Evolutionary conservation across 1,284 basidiomycete species (phyloP), one percentile per base, ranked within the genome.

Genomic region (Nidula niveotomentosa): DNA sequence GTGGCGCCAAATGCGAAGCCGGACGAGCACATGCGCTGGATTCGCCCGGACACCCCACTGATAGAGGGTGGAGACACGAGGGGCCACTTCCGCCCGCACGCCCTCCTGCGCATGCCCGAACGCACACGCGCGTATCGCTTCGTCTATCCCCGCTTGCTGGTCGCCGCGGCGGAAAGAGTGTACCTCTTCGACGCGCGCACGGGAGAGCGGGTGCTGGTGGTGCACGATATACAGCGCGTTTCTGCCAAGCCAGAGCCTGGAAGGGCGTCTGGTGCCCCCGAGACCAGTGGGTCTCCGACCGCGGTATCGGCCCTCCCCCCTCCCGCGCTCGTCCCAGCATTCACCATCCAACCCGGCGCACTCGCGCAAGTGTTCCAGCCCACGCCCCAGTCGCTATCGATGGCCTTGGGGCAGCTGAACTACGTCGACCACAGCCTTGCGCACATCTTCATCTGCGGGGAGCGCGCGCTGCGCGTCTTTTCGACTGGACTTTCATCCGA

Each of bases 401-500:
- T 30, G 9, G 8, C 39, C 12, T 66, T 84, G 8, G 78, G 74
- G 2, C 56, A 68, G 2, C 75, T 89, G 55, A 72, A 74, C 53
- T 91, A 91, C 60, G 86, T 91, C 45, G 90, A 91, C 58, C 66
- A 91, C 52, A 83, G 79, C 51, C 68, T 72, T 36, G 70, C 71
- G 8, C 80, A 88, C 63, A 80, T 83, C 0, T 83, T 91, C 59
- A 69, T 91, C 12, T 89, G 86, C 57, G 80, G 79, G 12, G 61
- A 63, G 5, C 57, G 65, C n/a, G 65, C 71, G 6, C 60, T 90
- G 37, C 76, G 84, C 9, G 72, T 86, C 10, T 87, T 85, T 41
- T 30, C 30, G 30, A 30, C 30, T 30, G 30, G 30, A 5, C 30
- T 30, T 30, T 5, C 30, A 2, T 30, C 30, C 4, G 5, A 30